A percentile compares a stretch with the other conserved stretches of the same genome.
Conservation (phyloP, 495 filamentous ascomycete species). For the Daldinia concentrica region DNA sequence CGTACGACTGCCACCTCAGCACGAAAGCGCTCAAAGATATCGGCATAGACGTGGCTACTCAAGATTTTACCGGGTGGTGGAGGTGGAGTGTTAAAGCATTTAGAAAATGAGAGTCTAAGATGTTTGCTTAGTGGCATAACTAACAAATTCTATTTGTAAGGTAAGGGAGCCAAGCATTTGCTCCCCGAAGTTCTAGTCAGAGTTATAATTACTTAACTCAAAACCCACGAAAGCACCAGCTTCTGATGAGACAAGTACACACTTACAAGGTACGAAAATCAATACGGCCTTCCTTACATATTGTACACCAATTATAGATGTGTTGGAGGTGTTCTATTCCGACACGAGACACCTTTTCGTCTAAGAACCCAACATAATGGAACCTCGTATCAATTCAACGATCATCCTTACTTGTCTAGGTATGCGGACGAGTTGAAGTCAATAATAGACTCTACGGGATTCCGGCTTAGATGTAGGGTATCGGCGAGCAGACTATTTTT, state of each 20-base stretch:
- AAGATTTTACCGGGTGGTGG: constrained; percentile 89
- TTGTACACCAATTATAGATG: background rate
- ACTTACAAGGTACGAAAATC: background rate
- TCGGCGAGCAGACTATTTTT: background rate
- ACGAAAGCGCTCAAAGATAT: constrained; percentile 78
- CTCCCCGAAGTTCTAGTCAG: constrained; percentile 6
- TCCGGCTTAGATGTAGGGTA: background rate
- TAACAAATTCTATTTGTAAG: constrained; percentile 18
- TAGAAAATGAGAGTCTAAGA: constrained; percentile 50
- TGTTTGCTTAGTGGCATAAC: constrained; percentile 11
- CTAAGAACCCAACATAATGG: background rate
- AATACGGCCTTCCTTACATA: background rate
- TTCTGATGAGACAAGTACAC: background rate
- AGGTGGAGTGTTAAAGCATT: constrained; percentile 60
- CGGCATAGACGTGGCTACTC: constrained; percentile 77
- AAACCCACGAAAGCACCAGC: background rate
- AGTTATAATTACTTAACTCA: constrained; percentile 6
- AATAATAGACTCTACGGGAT: background rate
- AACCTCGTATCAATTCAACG: background rate
- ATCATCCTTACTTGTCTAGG: background rate
- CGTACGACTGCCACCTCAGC: constrained; percentile 89
- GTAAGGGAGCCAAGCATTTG: constrained; percentile 22
- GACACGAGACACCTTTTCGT: background rate
- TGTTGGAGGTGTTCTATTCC: background rate
- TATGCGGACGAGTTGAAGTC: background rate